Evolutionary conservation across 2,329 filamentous ascomycete species (phyloP), one percentile per base, ranked within the genome.

Genomic region (Polytolypa hystricis): DNA sequence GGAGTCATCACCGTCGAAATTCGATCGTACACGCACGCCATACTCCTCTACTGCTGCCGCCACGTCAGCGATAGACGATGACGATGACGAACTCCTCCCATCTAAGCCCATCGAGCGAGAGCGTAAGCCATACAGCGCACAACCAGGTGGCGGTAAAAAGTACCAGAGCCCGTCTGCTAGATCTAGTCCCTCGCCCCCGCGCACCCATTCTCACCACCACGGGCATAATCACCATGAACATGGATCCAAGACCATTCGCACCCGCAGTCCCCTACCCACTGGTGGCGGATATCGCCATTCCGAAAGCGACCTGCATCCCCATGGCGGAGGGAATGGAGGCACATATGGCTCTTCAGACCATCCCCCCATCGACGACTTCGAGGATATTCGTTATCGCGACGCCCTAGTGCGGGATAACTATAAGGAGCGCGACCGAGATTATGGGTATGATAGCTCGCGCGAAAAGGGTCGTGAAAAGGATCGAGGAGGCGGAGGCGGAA

Each of bases 41-140:
- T 7, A 25, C 21, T 7, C n/a, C 7, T 7, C 7, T 25, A 25
- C 21, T 25, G 21, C 21, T n/a, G n/a, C n/a, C n/a, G n/a, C n/a
- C n/a, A n/a, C n/a, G n/a, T n/a, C n/a, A n/a, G 7, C 7, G 7
- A n/a, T 25, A 7, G 21, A 25, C 14, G 58, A 66, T n/a, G 60
- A 62, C 18, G 43, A 53, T 10, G 44, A 54, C n/a, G 61, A 66
- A 30, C 48, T 52, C 1, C 53, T 60, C 1, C 55, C 65, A 0
- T 51, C 63, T 0, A 61, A 68, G 1, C 72, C 73, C 1, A 71
- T 81, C 31, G 78, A 82, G 49, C 71, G 78, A 4, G 73, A 81
- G 47, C 64, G 78, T 25, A 74, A 81, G 42, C 78, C 78, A 0
- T 82, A 81, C 48, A 62, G 59, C 17, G 71, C 70, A 1, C 69